These are phyloP conservation scores for Sutorius australiensis DNA, from an alignment of 768 basidiomycete genomes.

Conservation along the genomic window DNA sequence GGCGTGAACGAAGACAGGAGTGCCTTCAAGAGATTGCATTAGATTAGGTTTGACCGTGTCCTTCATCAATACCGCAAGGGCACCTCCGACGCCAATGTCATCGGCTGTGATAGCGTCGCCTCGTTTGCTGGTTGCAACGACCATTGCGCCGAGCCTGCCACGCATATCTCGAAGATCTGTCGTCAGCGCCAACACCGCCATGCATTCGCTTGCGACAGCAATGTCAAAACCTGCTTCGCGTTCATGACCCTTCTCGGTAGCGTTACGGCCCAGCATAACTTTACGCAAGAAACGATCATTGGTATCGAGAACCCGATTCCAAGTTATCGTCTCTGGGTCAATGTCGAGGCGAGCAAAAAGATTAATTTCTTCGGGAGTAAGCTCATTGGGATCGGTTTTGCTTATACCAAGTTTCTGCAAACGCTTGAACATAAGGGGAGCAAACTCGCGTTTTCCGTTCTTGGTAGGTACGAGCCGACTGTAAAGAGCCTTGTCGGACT, in stretches of 20 bases:
- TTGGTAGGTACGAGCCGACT: slow-evolving; percentile 86
- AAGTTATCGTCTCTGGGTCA: slow-evolving; percentile 88
- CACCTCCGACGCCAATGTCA: slow-evolving; percentile 92
- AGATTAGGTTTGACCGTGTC: slow-evolving; percentile 98
- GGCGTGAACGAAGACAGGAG: slow-evolving; percentile 97
- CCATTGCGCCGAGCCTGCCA: slow-evolving; percentile 90
- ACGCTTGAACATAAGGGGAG: slow-evolving; percentile 94
- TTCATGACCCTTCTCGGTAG: slow-evolving; percentile 86
- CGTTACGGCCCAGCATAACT: slow-evolving; percentile 85
- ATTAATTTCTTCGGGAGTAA: slow-evolving; percentile 89
- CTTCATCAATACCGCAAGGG: slow-evolving; percentile 95
- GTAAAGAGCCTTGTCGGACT: slow-evolving; percentile 92
- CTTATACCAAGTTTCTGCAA: slow-evolving; percentile 91
- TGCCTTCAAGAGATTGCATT: slow-evolving; percentile 98
- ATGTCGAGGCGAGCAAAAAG: slow-evolving; percentile 91
- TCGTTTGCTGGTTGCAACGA: slow-evolving; percentile 87
- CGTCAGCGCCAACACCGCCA: slow-evolving; percentile 94
- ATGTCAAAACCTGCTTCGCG: slow-evolving; percentile 95
- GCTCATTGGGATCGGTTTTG: slow-evolving; percentile 88
- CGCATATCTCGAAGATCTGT: slow-evolving; percentile 90
- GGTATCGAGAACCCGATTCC: slow-evolving; percentile 96
- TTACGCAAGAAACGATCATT: slow-evolving; percentile 97
- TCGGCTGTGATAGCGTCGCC: slow-evolving; percentile 95
- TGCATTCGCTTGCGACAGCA: slow-evolving; percentile 93
- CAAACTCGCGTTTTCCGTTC: slow-evolving; percentile 93